Percentiles rank a stretch among this genome's conserved stretches.
phyloP scores from a whole-genome alignment of 2,329 filamentous ascomycete species.

The Trichoderma sp. region DNA sequence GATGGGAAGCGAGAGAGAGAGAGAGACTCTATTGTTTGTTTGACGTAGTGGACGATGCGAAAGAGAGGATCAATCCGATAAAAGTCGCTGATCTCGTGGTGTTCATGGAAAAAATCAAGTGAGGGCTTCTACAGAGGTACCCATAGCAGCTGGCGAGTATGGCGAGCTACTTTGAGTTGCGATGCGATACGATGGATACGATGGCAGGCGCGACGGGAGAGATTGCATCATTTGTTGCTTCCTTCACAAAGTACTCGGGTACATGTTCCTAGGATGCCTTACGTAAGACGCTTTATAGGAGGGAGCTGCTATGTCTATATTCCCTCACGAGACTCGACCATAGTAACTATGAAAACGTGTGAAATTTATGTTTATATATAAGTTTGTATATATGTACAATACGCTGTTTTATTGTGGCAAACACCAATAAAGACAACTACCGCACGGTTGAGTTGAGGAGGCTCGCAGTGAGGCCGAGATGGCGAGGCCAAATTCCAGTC shows the following conservation, averaged over 20 bases:
- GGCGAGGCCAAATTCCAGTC: no score
- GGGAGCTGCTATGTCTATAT: no score
- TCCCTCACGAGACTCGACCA: no score
- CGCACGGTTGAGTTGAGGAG: no score
- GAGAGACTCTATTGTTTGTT: neutral
- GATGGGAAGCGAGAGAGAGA: neutral
- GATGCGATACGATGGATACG: neutral
- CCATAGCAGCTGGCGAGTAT: neutral
- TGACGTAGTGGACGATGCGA: neutral
- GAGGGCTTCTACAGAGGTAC: neutral
- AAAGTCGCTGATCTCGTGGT: neutral
- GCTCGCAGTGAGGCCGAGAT: no score
- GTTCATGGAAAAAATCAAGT: neutral
- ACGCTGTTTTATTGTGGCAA: no score
- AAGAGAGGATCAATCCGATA: neutral
- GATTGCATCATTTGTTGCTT: slow-evolving; percentile 22
- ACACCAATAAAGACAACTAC: no score
- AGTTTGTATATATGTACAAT: no score
- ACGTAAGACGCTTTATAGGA: neutral
- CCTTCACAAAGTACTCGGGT: neutral
- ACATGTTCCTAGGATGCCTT: neutral
- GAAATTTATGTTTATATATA: no score
- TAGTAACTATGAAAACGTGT: no score
- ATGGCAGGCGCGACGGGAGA: slow-evolving; percentile 9
- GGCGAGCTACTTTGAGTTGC: slow-evolving; percentile 13